phyloP scores from a whole-genome alignment of 2,329 filamentous ascomycete genomes.

The Trichoderma breve region DNA sequence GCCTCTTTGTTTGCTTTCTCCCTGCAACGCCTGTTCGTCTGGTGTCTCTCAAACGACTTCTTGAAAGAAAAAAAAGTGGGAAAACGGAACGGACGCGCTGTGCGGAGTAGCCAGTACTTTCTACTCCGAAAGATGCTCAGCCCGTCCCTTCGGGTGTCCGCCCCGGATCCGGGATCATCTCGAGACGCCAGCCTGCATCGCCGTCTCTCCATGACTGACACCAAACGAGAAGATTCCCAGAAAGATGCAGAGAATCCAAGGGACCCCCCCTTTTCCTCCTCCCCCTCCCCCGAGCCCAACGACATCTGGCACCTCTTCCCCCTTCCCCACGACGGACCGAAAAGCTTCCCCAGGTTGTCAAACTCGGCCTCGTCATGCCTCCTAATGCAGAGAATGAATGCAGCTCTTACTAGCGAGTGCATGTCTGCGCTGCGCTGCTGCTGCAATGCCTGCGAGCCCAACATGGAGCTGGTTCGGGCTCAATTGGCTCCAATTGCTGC shows the following conservation, averaged over 20 bases:
- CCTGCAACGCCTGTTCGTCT: neutral
- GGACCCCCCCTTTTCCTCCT: neutral
- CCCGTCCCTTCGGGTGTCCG: conserved; percentile 16
- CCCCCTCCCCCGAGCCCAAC: conserved; percentile 3
- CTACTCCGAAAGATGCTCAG: neutral
- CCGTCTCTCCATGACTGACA: neutral
- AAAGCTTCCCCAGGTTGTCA: conserved; percentile 17
- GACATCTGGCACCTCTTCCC: neutral
- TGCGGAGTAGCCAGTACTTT: conserved; percentile 13
- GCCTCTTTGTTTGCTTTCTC: conserved; percentile 3
- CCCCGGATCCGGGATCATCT: conserved; percentile 10
- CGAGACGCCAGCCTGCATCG: neutral
- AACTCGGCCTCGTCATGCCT: neutral
- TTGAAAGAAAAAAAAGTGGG: neutral
- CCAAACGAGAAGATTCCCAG: neutral
- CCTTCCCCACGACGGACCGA: conserved; percentile 19
- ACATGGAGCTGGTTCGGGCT: conserved; percentile 14
- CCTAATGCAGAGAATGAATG: conserved; percentile 19
- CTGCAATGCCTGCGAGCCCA: conserved; percentile 18
- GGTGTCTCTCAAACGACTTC: neutral
- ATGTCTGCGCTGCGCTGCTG: conserved; percentile 10
- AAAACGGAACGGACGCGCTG: neutral
- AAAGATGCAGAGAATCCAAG: neutral
- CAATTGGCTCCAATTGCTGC: neutral
- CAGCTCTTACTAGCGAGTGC: conserved; percentile 6